phyloP scores from a whole-genome alignment of 1,284 basidiomycete genomes.

The Ceratobasidium sp. region DNA sequence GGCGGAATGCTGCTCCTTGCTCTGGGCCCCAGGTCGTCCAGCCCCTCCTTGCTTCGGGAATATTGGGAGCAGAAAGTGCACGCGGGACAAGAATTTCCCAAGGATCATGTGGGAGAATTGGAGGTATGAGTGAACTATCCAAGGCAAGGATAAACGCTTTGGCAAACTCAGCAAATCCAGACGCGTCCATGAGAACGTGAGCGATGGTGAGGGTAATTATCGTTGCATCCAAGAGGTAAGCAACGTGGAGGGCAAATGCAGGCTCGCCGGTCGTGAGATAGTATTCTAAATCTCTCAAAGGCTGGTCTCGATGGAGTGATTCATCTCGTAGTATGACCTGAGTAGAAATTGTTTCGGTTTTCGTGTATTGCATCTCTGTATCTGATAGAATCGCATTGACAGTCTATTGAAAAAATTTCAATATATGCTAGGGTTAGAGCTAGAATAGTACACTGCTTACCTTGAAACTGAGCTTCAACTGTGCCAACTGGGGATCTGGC shows the following conservation, averaged over 20 bases:
- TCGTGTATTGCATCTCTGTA: slow-evolving; percentile 1
- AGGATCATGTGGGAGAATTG: slow-evolving; percentile 10
- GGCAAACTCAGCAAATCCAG: slow-evolving; percentile 22
- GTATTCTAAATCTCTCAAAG: slow-evolving; percentile 3
- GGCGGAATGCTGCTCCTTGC: background rate
- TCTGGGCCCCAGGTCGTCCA: slow-evolving; percentile 11
- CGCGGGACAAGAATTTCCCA: slow-evolving; percentile 8
- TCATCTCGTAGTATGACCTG: slow-evolving; percentile 20
- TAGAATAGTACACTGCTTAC: background rate
- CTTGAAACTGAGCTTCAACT: slow-evolving; percentile 1
- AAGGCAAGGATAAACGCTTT: slow-evolving; percentile 18
- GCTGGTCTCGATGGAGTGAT: slow-evolving; percentile 11
- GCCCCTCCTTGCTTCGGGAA: slow-evolving; percentile 12
- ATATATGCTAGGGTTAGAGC: background rate
- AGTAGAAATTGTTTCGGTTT: slow-evolving; percentile 20
- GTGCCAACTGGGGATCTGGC: background rate
- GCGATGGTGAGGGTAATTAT: slow-evolving; percentile 16
- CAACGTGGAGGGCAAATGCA: slow-evolving; percentile 13
- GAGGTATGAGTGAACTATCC: slow-evolving; percentile 6
- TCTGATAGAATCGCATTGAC: slow-evolving; percentile 4
- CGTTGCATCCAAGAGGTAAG: slow-evolving; percentile 24
- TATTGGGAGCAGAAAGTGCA: background rate
- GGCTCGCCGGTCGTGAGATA: slow-evolving; percentile 19
- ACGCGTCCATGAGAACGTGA: slow-evolving; percentile 32
- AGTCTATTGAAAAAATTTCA: background rate